phyloP scores from a whole-genome alignment of 306 rosid genomes.

The Pueraria montana region DNA sequence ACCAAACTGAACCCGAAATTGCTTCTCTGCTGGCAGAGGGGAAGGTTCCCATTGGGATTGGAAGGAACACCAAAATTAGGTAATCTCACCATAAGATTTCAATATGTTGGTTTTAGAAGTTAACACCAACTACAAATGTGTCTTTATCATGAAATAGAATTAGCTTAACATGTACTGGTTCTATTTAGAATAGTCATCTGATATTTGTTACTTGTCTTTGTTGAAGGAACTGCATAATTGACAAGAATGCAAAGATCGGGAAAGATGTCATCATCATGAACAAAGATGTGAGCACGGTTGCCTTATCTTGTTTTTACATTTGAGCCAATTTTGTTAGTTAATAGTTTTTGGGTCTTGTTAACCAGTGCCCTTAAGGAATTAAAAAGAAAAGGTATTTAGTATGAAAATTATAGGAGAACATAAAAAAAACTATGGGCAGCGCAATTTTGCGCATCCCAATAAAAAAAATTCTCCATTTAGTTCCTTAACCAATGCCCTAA shows the following conservation, averaged over 20 bases:
- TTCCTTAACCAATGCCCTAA: too few relatives aligned
- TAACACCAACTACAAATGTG: background rate
- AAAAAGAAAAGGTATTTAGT: too few relatives aligned
- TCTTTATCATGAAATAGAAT: constrained; percentile 23
- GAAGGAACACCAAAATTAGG: constrained; percentile 82
- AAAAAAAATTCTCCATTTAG: too few relatives aligned
- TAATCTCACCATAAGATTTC: constrained; percentile 48
- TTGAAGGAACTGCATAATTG: constrained; percentile 86
- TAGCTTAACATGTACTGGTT: too few relatives aligned
- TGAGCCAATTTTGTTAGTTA: constrained; percentile 6
- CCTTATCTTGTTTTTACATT: constrained; percentile 37
- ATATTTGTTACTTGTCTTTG: constrained; percentile 42
- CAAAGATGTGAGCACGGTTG: constrained; percentile 73
- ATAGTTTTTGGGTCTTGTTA: background rate
- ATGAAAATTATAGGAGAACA: too few relatives aligned
- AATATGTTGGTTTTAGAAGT: constrained; percentile 1
- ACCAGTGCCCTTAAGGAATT: too few relatives aligned
- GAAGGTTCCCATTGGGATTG: constrained; percentile 89
- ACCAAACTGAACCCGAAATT: constrained; percentile 96
- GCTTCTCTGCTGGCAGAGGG: constrained; percentile 79
- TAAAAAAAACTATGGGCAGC: too few relatives aligned
- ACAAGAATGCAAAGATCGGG: constrained; percentile 92
- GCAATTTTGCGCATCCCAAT: too few relatives aligned
- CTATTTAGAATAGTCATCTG: constrained; percentile 3
- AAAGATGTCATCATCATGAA: constrained; percentile 78